phyloP scores from a whole-genome alignment of 441 rosid genomes.

The Euphorbia neoarborescens region DNA sequence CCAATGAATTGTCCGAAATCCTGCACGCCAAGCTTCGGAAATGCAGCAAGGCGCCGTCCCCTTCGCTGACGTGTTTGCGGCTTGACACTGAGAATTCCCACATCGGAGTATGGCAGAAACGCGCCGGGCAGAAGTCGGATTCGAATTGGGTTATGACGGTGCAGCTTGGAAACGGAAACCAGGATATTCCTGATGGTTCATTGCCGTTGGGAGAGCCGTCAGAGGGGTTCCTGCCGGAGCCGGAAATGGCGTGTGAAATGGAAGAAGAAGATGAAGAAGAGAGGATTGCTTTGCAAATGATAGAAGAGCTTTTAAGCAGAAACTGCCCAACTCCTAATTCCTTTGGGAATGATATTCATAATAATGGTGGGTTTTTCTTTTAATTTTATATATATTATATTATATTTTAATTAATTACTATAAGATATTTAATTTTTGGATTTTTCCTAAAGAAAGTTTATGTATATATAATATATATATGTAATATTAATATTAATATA shows the following conservation, averaged over 20 bases:
- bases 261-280: slow-evolving; percentile 74
- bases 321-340: slow-evolving; percentile 39
- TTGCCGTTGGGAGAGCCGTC: slow-evolving; percentile 11
- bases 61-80: slow-evolving; percentile 76
- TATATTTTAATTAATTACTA: no score
- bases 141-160: slow-evolving; percentile 86
- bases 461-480: no score
- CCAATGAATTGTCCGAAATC: slow-evolving; percentile 42
- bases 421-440: no score
- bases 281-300: slow-evolving; percentile 71
- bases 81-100: slow-evolving; percentile 73
- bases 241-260: slow-evolving; percentile 22
- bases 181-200: slow-evolving; percentile 7
- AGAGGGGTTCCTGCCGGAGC: neutral
- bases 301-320: slow-evolving; percentile 69
- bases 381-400: no score
- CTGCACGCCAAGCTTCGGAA: slow-evolving; percentile 69
- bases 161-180: slow-evolving; percentile 37
- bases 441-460: no score
- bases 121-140: slow-evolving; percentile 58
- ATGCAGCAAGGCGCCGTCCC: slow-evolving; percentile 62
- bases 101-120: slow-evolving; percentile 90
- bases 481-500: no score
- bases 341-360: neutral
- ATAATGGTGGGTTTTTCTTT: neutral